Conservation (phyloP, 106 monocot genomes). For the Agapanthus africanus region DNA sequence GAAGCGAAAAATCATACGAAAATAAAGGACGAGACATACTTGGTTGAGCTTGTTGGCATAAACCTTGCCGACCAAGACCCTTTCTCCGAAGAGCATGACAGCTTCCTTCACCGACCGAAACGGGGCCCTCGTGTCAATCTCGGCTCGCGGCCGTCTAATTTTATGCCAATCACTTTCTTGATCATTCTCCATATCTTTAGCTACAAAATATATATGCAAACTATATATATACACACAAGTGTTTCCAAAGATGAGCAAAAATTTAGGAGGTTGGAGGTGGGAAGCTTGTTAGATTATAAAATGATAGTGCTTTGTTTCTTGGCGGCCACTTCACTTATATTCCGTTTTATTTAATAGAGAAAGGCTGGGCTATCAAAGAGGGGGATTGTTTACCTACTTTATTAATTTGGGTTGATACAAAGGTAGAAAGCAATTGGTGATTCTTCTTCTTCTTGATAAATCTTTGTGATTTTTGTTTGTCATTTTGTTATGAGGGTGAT, state of each 20-base stretch:
- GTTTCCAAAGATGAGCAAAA: too few relatives aligned
- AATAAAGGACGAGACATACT: conserved; percentile 11
- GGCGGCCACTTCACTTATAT: conserved; percentile 70
- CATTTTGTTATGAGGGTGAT: too few relatives aligned
- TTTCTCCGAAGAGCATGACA: conserved; percentile 60
- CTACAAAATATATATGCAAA: too few relatives aligned
- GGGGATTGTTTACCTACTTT: background rate
- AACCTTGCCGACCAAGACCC: conserved; percentile 45
- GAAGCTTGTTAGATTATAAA: conserved; percentile 19
- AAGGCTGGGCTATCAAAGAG: background rate
- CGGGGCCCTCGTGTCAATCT: conserved; percentile 62
- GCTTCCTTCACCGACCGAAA: conserved; percentile 80
- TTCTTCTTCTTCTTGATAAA: too few relatives aligned
- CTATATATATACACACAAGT: too few relatives aligned
- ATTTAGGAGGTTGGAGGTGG: too few relatives aligned
- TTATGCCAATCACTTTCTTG: background rate
- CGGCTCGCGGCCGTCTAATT: conserved; percentile 22
- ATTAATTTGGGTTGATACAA: too few relatives aligned
- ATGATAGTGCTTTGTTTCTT: conserved; percentile 50
- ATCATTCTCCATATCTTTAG: conserved; percentile 1
- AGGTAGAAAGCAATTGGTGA: too few relatives aligned
- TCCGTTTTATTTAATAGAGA: conserved; percentile 6
- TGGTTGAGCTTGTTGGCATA: conserved; percentile 33
- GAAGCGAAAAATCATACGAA: too few relatives aligned
- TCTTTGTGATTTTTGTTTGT: too few relatives aligned